Base-by-base conservation (phyloP, 495 filamentous ascomycete genomes). In the Lasiosphaeris hirsuta region DNA sequence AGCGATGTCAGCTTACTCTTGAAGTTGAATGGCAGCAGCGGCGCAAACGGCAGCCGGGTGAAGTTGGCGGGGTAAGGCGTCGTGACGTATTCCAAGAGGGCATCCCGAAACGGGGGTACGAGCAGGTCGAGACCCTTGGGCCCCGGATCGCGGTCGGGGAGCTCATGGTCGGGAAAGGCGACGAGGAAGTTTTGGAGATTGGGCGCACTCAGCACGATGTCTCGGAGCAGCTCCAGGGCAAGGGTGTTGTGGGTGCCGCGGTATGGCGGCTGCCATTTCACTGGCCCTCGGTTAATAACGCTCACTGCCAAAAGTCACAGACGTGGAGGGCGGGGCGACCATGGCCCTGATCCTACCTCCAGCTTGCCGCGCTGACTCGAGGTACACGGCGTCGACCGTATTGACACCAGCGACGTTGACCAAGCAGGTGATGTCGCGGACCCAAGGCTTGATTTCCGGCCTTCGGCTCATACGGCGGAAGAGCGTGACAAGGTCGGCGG, bases 361-460 rank as follows among this genome's bases (percentile, higher is more conserved):
- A 51, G 45, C 60, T 34, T 69, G 67, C 42, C 33, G 47, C 10
- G 49, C 18, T 63, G 62, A 65, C 41, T 67, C 64, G 2, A 30
- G 51, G 33, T 59, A 55, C 14, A 60, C 52, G 0, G 53, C 52
- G 4, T 54, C 38, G 50, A 66, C 36, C 38, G 61, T 64, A 3
- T 11, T 14, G 5, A 18, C 11, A 46, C 64, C 60, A 6, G 58
- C 56, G 14, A 69, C 18, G 50, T 68, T 69, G 56, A 48, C 61
- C 5, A 71, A 54, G 48, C 69, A 69, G 6, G 63, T 55, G 35
- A 71, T 59, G 41, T 65, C 60, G 34, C 65, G 63, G 10, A 71
- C 66, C 67, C 65, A 68, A 0, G 61, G 58, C n/a, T 55, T 30
- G 17, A 68, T 61, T n/a, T 63, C 60, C 3, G 61, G 67, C 6